phyloP scores from a whole-genome alignment of 805 yeast genomes.

The Wickerhamomyces rabaulensis region DNA sequence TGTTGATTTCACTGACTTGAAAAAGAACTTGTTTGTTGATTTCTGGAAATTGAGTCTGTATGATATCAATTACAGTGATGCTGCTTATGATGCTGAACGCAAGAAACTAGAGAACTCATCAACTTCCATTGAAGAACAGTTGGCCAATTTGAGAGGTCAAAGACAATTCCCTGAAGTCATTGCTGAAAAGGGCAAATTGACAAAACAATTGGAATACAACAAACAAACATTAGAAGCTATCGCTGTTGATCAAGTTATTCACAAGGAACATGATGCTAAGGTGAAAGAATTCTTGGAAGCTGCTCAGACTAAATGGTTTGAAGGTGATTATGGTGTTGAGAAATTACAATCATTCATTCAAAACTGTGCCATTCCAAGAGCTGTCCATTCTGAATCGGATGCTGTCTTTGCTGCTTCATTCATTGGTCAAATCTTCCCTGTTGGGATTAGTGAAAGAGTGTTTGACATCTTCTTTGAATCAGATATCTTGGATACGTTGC shows the following conservation, averaged over 20 bases:
- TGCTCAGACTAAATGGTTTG: conserved; percentile 38
- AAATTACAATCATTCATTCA: conserved; percentile 42
- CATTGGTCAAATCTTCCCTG: conserved; percentile 43
- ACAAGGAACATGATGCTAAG: conserved; percentile 33
- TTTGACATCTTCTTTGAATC: conserved; percentile 44
- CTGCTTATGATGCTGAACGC: conserved; percentile 45
- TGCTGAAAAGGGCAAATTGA: conserved; percentile 19
- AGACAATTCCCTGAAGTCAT: conserved; percentile 13
- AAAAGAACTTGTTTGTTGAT: conserved; percentile 41
- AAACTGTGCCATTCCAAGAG: conserved; percentile 69
- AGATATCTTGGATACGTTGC: conserved; percentile 46
- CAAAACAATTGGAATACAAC: conserved; percentile 6
- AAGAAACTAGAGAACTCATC: conserved; percentile 33
- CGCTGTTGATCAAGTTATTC: conserved; percentile 25
- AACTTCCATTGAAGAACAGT: conserved; percentile 31
- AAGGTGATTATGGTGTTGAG: conserved; percentile 9
- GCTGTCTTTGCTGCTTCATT: conserved; percentile 67
- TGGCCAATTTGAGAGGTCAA: conserved; percentile 18
- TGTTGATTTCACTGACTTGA: conserved; percentile 25
- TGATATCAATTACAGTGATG: conserved; percentile 55
- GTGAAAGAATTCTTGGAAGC: conserved; percentile 25
- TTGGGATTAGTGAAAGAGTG: conserved; percentile 35
- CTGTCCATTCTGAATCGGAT: conserved; percentile 75
- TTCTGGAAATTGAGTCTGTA: conserved; percentile 76
- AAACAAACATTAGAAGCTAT: conserved; percentile 3